A percentile compares a stretch with the other conserved stretches of the same genome.
These are phyloP conservation scores for Daldinia eschscholtzii DNA, from an alignment of 2,329 filamentous ascomycete genomes.

Conservation along the genomic window DNA sequence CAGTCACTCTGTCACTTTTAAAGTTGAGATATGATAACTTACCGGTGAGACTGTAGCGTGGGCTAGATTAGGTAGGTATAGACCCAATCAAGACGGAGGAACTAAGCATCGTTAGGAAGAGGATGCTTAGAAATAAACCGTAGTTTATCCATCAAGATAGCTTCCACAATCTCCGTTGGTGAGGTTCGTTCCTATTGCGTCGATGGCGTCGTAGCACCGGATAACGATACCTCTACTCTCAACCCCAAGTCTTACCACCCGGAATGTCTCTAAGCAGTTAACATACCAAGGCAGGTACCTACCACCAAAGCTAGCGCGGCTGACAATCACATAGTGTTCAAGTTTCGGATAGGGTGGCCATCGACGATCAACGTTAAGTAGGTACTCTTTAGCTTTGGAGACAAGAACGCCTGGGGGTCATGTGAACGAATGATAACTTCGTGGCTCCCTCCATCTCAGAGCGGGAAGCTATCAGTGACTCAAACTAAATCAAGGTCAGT, in stretches of 20 bases:
- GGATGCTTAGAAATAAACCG: not conserved
- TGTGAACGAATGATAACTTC: not conserved
- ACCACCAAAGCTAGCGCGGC: not conserved
- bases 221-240: not conserved
- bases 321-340: constrained; percentile 6
- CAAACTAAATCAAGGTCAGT: constrained; percentile 1
- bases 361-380: constrained; percentile 15
- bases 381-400: constrained; percentile 4
- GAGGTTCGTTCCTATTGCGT: not conserved
- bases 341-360: not conserved
- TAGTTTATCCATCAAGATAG: not conserved
- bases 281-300: not conserved
- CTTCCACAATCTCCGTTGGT: not conserved
- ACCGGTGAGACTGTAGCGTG: not conserved
- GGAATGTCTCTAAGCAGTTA: not conserved
- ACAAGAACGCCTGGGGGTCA: not conserved
- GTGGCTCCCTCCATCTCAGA: constrained; percentile 1
- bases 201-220: not conserved
- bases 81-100: not conserved
- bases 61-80: not conserved
- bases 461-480: constrained; percentile 16
- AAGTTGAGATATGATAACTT: constrained; percentile 8
- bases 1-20: constrained; percentile 7
- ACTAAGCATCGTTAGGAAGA: not conserved
- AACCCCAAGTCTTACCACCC: not conserved